A percentile compares a stretch with the other conserved stretches of the same genome.
Evolutionary conservation across 495 filamentous ascomycete genomes (phyloP).

Genomic region (Platismatia glauca): DNA sequence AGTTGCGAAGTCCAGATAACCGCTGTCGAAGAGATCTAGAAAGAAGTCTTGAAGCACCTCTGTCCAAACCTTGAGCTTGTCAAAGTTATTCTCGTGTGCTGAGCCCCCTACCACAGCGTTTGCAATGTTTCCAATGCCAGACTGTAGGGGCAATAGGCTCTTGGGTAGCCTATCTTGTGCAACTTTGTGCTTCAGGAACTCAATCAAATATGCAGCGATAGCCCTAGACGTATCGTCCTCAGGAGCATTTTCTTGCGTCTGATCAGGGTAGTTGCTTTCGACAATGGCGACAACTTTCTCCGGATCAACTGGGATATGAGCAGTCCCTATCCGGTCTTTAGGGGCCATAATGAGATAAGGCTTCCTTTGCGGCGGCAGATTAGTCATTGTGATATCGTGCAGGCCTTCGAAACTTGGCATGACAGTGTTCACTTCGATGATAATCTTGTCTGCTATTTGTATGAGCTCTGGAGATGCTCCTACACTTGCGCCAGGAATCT

Average conservation of each 20-base stretch:
- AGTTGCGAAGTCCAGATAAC: conserved; percentile 82
- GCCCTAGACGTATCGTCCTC: conserved; percentile 62
- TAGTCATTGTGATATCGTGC: conserved; percentile 84
- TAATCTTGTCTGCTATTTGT: conserved; percentile 86
- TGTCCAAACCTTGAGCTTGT: conserved; percentile 85
- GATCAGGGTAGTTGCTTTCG: conserved; percentile 75
- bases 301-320: conserved; percentile 78
- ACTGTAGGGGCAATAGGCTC: conserved; percentile 76
- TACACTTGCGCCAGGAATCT: conserved; percentile 74
- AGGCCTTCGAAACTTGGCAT: conserved; percentile 79
- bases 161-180: conserved; percentile 63
- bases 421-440: conserved; percentile 88
- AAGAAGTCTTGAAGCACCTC: conserved; percentile 91
- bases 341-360: conserved; percentile 76
- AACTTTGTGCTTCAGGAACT: conserved; percentile 80
- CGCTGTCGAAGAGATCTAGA: conserved; percentile 88
- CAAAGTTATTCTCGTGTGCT: conserved; percentile 65
- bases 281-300: conserved; percentile 82
- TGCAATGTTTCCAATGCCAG: conserved; percentile 89
- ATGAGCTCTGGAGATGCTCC: conserved; percentile 80
- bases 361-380: conserved; percentile 71
- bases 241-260: conserved; percentile 67
- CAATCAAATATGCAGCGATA: conserved; percentile 75
- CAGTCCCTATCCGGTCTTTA: conserved; percentile 73
- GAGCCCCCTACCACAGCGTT: conserved; percentile 87